A percentile compares a stretch with the other conserved stretches of the same genome.
Conservation (phyloP, 306 rosid species). For the Parietaria judaica region DNA sequence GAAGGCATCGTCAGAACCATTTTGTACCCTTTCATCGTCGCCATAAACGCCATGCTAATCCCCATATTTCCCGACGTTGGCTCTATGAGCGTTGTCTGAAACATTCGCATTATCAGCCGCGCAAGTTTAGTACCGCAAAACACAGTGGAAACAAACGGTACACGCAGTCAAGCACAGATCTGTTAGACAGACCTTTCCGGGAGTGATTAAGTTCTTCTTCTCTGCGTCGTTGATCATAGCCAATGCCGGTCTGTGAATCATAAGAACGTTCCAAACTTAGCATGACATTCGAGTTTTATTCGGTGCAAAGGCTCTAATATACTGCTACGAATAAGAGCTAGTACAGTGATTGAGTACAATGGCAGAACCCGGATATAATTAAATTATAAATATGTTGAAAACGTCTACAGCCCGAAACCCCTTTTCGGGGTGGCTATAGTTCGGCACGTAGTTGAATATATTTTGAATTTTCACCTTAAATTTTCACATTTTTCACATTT, state of each 20-base stretch:
- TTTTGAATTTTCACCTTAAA: too few relatives aligned
- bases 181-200: slow-evolving; percentile 38
- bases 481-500: too few relatives aligned
- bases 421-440: too few relatives aligned
- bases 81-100: slow-evolving; percentile 66
- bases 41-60: slow-evolving; percentile 76
- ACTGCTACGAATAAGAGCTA: too few relatives aligned
- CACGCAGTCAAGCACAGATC: too few relatives aligned
- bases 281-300: not conserved
- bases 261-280: not conserved
- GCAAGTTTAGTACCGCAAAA: not conserved
- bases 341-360: too few relatives aligned
- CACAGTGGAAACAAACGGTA: too few relatives aligned
- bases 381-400: too few relatives aligned
- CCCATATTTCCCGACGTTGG: slow-evolving; percentile 98
- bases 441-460: too few relatives aligned
- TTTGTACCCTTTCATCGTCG: slow-evolving; percentile 75
- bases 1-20: slow-evolving; percentile 81
- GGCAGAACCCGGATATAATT: too few relatives aligned
- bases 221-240: slow-evolving; percentile 48
- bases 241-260: slow-evolving; percentile 33
- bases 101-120: slow-evolving; percentile 6
- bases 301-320: too few relatives aligned
- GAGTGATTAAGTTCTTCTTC: slow-evolving; percentile 40
- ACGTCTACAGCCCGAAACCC: too few relatives aligned